These are phyloP conservation scores for Kwoniella botswanensis DNA, from an alignment of 768 basidiomycete genomes.

Conservation along the genomic window DNA sequence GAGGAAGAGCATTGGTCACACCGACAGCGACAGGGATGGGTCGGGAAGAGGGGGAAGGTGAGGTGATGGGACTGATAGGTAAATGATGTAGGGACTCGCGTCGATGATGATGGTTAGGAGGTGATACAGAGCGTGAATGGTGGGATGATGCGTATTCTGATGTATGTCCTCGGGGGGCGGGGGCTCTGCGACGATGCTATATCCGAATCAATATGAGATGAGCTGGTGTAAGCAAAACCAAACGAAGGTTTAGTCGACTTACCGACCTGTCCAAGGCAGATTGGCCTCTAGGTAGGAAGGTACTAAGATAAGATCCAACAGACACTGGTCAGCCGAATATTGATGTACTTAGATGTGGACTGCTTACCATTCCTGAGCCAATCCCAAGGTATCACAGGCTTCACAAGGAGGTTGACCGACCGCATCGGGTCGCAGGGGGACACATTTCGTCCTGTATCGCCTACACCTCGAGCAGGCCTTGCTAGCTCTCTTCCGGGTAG, in stretches of 20 bases:
- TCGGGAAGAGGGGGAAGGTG: conserved; percentile 8
- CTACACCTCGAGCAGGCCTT: conserved; percentile 28
- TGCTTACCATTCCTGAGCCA: conserved; percentile 21
- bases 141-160: conserved; percentile 13
- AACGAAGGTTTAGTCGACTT: not conserved
- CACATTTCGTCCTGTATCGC: conserved; percentile 27
- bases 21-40: not conserved
- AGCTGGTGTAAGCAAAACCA: not conserved
- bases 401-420: conserved; percentile 16
- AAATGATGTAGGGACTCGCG: not conserved
- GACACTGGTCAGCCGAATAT: no score
- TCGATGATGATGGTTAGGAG: not conserved
- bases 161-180: not conserved
- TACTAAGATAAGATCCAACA: not conserved
- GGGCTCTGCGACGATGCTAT: conserved; percentile 8
- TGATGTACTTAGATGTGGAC: not conserved
- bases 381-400: conserved; percentile 4
- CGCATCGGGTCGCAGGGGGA: conserved; percentile 1
- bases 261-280: conserved; percentile 21
- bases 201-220: not conserved
- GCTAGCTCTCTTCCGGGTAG: conserved; percentile 15
- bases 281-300: conserved; percentile 21
- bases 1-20: conserved; percentile 7
- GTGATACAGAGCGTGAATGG: conserved; percentile 5
- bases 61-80: conserved; percentile 4